Evolutionary conservation across 31 red algal species (phyloP), one percentile per base, ranked within the genome.

Genomic region (Odonthalia washingtoniensis): DNA sequence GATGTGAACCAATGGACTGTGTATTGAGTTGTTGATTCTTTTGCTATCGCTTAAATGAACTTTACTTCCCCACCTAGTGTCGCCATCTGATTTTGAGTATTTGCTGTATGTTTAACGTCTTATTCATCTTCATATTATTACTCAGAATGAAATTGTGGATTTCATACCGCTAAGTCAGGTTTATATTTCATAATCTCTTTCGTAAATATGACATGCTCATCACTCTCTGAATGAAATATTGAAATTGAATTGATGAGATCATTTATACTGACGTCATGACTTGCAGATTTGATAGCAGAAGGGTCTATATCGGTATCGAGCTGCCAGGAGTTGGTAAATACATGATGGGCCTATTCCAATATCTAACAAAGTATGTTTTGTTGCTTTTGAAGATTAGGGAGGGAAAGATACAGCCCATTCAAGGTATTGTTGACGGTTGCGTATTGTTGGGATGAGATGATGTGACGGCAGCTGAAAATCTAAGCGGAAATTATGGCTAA

Each of bases 341-440:
- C 68, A 74, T 21, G 84, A 87, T 27, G 91, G 84, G 12, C 91
- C 91, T 3, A 84, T 93, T 18, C 91, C 83, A 44, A 93, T 74
- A 70, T 93, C 91, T 45, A 93, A 52, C 3, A 38, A 24, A 34
- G 42, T 44, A 30, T 45, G 65, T 14, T 5, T 18, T 45, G 5
- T 5, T 17, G 65, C 4, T n/a, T 65, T 14, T 49, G 82, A 27
- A 46, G 30, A 9, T 17, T 36, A n/a, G 17, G 77, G 40, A 21
- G 87, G 61, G 18, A 93, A 53, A 31, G 44, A 74, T 16, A 72
- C 64, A 16, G 91, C 91, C 91, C 91, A 93, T 4, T 31, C 27
- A 2, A 93, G 84, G 40, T 93, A 93, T 72, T 93, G 91, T 5
- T 87, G 77, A 46, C 91, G 76, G 78, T 83, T 88, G 31, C 83